phyloP scores from a whole-genome alignment of 192 early-diverging fungal genomes.

The Coemansia sp. region DNA sequence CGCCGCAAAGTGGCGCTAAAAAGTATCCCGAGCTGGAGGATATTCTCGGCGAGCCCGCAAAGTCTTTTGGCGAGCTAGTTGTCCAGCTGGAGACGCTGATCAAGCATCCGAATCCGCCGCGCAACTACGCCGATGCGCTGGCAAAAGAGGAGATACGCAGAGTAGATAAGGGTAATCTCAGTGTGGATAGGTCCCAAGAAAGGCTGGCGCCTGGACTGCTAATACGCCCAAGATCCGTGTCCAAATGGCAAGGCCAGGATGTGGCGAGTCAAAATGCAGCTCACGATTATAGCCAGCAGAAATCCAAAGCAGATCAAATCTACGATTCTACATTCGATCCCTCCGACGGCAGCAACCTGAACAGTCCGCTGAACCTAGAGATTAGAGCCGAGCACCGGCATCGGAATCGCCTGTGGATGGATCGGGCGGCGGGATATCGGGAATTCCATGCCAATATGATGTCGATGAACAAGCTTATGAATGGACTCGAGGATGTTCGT shows the following conservation, averaged over 20 bases:
- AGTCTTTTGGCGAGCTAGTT: conserved; percentile 32
- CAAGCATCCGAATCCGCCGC: conserved; percentile 49
- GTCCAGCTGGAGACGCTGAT: conserved; percentile 40
- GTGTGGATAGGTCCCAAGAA: neutral
- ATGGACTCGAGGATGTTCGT: conserved; percentile 8
- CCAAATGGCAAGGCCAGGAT: conserved; percentile 6
- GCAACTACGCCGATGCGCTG: conserved; percentile 51
- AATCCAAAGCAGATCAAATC: neutral
- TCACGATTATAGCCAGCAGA: neutral
- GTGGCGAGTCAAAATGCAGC: neutral
- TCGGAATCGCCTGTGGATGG: conserved; percentile 41
- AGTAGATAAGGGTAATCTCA: conserved; percentile 24
- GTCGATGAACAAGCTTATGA: conserved; percentile 30
- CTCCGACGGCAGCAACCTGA: no score
- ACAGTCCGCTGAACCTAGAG: neutral
- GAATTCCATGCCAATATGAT: conserved; percentile 29
- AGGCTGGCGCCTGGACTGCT: neutral
- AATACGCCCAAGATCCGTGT: conserved; percentile 15
- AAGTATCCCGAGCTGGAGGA: conserved; percentile 28
- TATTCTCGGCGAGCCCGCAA: conserved; percentile 31
- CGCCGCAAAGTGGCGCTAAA: neutral
- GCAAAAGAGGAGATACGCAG: conserved; percentile 48
- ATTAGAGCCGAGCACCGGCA: conserved; percentile 25
- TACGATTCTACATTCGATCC: no score
- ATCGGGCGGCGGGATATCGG: conserved; percentile 38